Evolutionary conservation across 306 rosid species (phyloP).

Genomic region (Ceratonia siliqua): DNA sequence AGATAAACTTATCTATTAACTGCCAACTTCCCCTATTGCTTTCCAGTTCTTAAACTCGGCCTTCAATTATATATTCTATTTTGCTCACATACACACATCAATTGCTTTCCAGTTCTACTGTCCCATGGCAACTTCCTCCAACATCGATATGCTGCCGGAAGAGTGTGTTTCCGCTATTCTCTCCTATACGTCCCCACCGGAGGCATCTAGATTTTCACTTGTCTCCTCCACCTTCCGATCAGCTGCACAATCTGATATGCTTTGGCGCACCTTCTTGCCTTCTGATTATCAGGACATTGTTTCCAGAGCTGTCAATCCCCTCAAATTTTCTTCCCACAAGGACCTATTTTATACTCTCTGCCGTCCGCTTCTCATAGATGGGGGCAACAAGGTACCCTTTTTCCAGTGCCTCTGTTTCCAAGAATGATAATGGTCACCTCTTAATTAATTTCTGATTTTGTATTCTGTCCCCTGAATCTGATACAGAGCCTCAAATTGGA

Average conservation of each 20-base stretch:
- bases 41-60: no score
- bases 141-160: slow-evolving; percentile 46
- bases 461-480: no score
- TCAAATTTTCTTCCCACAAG: slow-evolving; percentile 42
- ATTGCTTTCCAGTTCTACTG: no score
- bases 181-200: slow-evolving; percentile 54
- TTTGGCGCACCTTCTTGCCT: slow-evolving; percentile 67
- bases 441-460: neutral
- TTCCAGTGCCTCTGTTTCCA: neutral
- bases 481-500: slow-evolving; percentile 67
- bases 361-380: slow-evolving; percentile 51
- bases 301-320: slow-evolving; percentile 39
- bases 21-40: no score
- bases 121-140: slow-evolving; percentile 30
- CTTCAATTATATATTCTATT: no score
- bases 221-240: slow-evolving; percentile 50
- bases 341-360: slow-evolving; percentile 49
- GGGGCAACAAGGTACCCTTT: slow-evolving; percentile 48
- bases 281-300: slow-evolving; percentile 43
- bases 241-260: slow-evolving; percentile 45
- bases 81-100: no score
- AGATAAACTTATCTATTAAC: no score
- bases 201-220: slow-evolving; percentile 42
- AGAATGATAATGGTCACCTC: neutral
- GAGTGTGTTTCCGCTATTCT: slow-evolving; percentile 58